phyloP scores from a whole-genome alignment of 352 stramenopile species.

The Pythium utonaiense region DNA sequence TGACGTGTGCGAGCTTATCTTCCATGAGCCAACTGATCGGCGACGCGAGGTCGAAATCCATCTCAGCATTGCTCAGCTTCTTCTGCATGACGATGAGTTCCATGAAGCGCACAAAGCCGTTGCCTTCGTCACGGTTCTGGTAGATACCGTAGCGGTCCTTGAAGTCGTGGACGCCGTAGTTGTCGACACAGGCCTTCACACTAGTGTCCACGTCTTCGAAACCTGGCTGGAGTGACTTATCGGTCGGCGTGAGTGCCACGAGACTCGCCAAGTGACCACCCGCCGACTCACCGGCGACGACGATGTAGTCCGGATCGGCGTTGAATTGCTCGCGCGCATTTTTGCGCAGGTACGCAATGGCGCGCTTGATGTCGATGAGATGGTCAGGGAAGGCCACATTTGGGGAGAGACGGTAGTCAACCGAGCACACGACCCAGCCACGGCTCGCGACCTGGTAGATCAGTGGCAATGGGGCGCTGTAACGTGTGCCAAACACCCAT shows the following conservation, averaged over 20 bases:
- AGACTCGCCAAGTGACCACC: conserved; percentile 69
- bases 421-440: conserved; percentile 70
- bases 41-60: conserved; percentile 54
- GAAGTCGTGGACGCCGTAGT: conserved; percentile 76
- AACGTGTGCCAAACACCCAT: conserved; percentile 60
- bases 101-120: conserved; percentile 62
- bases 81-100: conserved; percentile 73
- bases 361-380: conserved; percentile 67
- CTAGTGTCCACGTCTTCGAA: conserved; percentile 81
- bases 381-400: conserved; percentile 65
- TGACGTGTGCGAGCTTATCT: conserved; percentile 14
- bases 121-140: conserved; percentile 48
- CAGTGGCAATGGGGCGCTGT: conserved; percentile 42
- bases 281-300: conserved; percentile 64
- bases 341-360: conserved; percentile 59
- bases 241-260: conserved; percentile 53
- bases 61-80: conserved; percentile 34
- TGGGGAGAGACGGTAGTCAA: conserved; percentile 74
- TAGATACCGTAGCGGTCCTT: conserved; percentile 66
- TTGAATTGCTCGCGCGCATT: conserved; percentile 42
- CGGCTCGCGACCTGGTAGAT: conserved; percentile 56
- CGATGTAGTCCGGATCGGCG: conserved; percentile 62
- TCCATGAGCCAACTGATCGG: conserved; percentile 53
- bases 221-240: conserved; percentile 66
- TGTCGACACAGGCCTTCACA: conserved; percentile 64